A percentile compares a stretch with the other conserved stretches of the same genome.
Conservation (phyloP, 2,329 filamentous ascomycete species). For the Curvularia sp. region DNA sequence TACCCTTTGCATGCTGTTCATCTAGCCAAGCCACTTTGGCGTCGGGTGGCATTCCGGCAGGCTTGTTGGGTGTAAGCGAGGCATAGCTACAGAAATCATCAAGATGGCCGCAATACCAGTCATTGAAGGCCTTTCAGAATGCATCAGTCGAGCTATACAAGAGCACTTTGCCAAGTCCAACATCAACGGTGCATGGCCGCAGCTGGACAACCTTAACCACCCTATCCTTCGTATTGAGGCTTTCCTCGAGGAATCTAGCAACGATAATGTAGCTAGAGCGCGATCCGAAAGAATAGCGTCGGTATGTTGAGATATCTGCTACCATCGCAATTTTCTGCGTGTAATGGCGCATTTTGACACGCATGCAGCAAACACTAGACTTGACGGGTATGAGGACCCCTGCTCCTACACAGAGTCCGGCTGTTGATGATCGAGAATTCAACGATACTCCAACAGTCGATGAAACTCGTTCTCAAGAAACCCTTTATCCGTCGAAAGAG, state of each 20-base stretch:
- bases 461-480: conserved; percentile 11
- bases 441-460: conserved; percentile 16
- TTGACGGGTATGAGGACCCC: conserved; percentile 37
- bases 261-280: conserved; percentile 12
- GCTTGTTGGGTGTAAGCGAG: background rate
- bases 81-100: background rate
- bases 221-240: conserved; percentile 43
- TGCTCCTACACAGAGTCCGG: conserved; percentile 33
- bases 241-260: conserved; percentile 40
- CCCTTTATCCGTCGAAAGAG: conserved; percentile 5
- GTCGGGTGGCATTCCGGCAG: conserved; percentile 5
- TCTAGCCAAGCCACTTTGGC: conserved; percentile 8
- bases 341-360: conserved; percentile 16
- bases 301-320: conserved; percentile 24
- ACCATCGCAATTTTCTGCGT: background rate
- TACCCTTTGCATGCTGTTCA: background rate
- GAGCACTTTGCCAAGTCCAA: conserved; percentile 39
- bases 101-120: conserved; percentile 29
- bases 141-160: conserved; percentile 40
- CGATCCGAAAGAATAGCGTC: conserved; percentile 39
- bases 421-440: conserved; percentile 15
- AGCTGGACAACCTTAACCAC: conserved; percentile 30
- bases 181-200: conserved; percentile 36
- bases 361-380: conserved; percentile 35
- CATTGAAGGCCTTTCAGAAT: conserved; percentile 42